These are phyloP conservation scores for Picochlorum sp. DNA, from an alignment of 139 green algal species.

Conservation along the genomic window DNA sequence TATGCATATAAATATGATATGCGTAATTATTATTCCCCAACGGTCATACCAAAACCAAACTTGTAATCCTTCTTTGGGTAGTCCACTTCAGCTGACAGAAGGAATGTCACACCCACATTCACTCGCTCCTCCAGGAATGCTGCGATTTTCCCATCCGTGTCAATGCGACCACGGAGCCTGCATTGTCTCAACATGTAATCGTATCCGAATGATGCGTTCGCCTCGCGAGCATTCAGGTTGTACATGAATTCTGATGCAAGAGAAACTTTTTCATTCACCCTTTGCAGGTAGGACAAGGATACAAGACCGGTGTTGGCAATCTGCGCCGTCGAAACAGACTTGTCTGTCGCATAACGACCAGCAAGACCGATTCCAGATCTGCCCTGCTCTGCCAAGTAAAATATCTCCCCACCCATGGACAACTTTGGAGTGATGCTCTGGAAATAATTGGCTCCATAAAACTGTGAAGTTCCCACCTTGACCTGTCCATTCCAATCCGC, in stretches of 20 bases:
- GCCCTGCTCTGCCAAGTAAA: slow-evolving; percentile 80
- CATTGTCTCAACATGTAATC: slow-evolving; percentile 88
- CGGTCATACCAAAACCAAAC: slow-evolving; percentile 88
- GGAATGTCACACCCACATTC: slow-evolving; percentile 90
- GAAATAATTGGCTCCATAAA: slow-evolving; percentile 91
- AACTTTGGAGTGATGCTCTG: slow-evolving; percentile 85
- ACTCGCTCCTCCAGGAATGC: slow-evolving; percentile 90
- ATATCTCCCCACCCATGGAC: slow-evolving; percentile 77
- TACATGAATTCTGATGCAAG: slow-evolving; percentile 90
- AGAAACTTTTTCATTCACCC: slow-evolving; percentile 85
- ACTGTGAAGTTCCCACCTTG: slow-evolving; percentile 89
- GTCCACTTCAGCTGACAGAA: slow-evolving; percentile 93
- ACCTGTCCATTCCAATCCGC: slow-evolving; percentile 92
- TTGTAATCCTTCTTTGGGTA: slow-evolving; percentile 92
- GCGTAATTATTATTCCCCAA: slow-evolving; percentile 66
- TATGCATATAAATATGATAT: slow-evolving; percentile 1
- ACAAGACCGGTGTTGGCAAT: slow-evolving; percentile 91
- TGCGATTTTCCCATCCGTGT: slow-evolving; percentile 67
- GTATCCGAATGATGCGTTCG: slow-evolving; percentile 87
- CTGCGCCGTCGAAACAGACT: slow-evolving; percentile 67
- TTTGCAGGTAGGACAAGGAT: slow-evolving; percentile 84
- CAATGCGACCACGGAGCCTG: slow-evolving; percentile 63
- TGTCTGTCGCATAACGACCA: slow-evolving; percentile 60
- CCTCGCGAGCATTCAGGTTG: slow-evolving; percentile 82
- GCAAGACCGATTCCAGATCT: slow-evolving; percentile 58